Percentiles rank a stretch among this genome's conserved stretches.
These are phyloP conservation scores for Thelonectria blattea DNA, from an alignment of 2,329 filamentous ascomycete genomes.

Conservation along the genomic window DNA sequence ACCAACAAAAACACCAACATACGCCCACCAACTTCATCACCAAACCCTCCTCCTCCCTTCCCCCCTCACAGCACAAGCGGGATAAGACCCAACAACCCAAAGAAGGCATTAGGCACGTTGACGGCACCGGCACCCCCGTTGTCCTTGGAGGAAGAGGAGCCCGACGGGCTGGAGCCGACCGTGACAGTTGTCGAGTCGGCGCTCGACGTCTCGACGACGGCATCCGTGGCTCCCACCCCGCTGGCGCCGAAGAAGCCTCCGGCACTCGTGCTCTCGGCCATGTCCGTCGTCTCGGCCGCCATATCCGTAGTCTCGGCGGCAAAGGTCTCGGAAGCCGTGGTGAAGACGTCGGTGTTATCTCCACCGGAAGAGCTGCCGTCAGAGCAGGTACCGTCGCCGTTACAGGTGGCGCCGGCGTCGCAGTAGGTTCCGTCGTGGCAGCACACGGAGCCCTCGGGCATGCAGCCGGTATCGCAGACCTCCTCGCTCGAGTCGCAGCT, in stretches of 20 bases:
- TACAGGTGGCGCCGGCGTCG: constrained; percentile 35
- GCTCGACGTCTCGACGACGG: too few relatives aligned
- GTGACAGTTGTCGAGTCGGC: too few relatives aligned
- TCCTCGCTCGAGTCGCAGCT: constrained; percentile 30
- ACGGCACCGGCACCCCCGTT: constrained; percentile 27
- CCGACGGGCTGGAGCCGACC: neutral
- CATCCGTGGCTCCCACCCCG: too few relatives aligned
- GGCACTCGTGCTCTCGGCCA: neutral
- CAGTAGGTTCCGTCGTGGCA: constrained; percentile 41
- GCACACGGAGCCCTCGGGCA: constrained; percentile 38
- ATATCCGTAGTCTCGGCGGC: too few relatives aligned
- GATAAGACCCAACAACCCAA: constrained; percentile 33
- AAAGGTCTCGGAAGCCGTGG: too few relatives aligned
- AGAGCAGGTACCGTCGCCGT: constrained; percentile 28
- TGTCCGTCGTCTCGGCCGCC: too few relatives aligned
- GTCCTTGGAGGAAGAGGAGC: constrained; percentile 18
- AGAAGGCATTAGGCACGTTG: constrained; percentile 29
- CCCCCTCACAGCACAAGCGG: constrained; percentile 36
- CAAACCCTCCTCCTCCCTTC: neutral
- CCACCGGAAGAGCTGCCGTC: constrained; percentile 2
- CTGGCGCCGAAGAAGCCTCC: too few relatives aligned
- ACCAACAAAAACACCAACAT: neutral
- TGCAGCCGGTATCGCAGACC: constrained; percentile 35
- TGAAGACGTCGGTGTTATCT: too few relatives aligned
- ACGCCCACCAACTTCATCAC: neutral